Base-by-base conservation (phyloP, 2,329 filamentous ascomycete genomes). In the Aspergillus sp. region DNA sequence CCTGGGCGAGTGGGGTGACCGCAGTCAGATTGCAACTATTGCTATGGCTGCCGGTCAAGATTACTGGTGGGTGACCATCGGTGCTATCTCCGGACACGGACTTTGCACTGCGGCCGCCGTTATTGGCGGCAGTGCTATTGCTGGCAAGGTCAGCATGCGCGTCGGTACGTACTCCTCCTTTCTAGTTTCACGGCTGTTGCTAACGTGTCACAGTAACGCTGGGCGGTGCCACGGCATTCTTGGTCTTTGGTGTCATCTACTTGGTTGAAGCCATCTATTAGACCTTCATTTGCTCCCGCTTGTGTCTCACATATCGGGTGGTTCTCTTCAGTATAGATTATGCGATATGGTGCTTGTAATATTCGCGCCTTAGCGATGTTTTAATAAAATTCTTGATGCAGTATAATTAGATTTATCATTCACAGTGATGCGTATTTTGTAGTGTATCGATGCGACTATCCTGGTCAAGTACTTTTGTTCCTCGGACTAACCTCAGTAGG, bases 41-140 rank as follows among this genome's bases (percentile, higher is more conserved):
- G 95, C 95, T 57, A 99, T 99, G 95, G 95, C 95, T 53, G 94
- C 95, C 36, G 95, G 95, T 19, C 91, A 96, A 76, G 95, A 99
- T 75, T 99, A 98, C 77, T 98, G 94, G 94, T 97, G 92, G 90
- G 95, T 99, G 38, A 97, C 92, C 3, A 82, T 92, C 50, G 95
- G 95, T 60, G 94, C 95, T 1, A 86, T 95, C 38, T 83, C 86
- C 50, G 95, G 95, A 8, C 95, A 99, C 76, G 90, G 86, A 49
- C 86, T 94, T 66, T 99, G 95, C 80, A 98, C 95, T 6, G 89
- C 90, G 50, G 88, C 92, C 21, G 95, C 95, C 44, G 95, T 99
- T 41, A 84, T 99, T 62, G 95, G 95, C 47, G 95, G 95, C 10
- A 85, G 92, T 69, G 94, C 95, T 54, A 91, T 99, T 75, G 95